Percentiles rank a stretch among this genome's conserved stretches.
Evolutionary conservation across 768 basidiomycete species (phyloP).

Genomic region (Infundibulicybe gibba): DNA sequence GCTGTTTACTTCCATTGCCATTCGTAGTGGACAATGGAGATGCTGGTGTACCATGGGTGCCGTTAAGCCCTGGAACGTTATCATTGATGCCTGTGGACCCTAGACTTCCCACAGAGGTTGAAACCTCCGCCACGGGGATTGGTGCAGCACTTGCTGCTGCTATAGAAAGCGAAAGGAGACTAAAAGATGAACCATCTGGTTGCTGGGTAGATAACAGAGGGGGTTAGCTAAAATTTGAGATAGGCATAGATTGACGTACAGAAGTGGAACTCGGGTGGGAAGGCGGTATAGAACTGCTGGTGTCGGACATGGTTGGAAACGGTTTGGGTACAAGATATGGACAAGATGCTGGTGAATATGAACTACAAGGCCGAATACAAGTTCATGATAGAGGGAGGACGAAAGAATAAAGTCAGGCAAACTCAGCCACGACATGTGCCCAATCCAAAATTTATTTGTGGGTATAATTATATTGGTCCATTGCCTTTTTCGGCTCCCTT

Average conservation of each 20-base stretch:
- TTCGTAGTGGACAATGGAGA: constrained; percentile 23
- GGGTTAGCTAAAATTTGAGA: constrained; percentile 5
- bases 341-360: constrained; percentile 4
- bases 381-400: constrained; percentile 17
- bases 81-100: constrained; percentile 7
- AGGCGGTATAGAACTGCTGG: constrained; percentile 9
- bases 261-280: constrained; percentile 8
- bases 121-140: constrained; percentile 24
- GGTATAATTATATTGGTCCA: too few species aligned
- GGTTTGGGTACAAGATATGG: constrained; percentile 15
- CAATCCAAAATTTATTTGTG: too few species aligned
- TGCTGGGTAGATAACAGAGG: constrained; percentile 21
- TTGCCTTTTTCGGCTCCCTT: too few species aligned
- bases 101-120: constrained; percentile 6
- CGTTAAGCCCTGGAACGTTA: constrained; percentile 5
- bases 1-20: constrained; percentile 38
- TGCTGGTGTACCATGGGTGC: constrained; percentile 9
- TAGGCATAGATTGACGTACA: constrained; percentile 16
- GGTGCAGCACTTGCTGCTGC: constrained; percentile 51
- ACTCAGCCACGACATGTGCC: constrained; percentile 11
- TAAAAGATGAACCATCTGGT: constrained; percentile 39
- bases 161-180: constrained; percentile 67
- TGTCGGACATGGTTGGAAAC: constrained; percentile 7
- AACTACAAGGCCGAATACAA: constrained; percentile 17
- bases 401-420: constrained; percentile 13